phyloP scores from a whole-genome alignment of 139 green algal species.

The Chlorella sp. region DNA sequence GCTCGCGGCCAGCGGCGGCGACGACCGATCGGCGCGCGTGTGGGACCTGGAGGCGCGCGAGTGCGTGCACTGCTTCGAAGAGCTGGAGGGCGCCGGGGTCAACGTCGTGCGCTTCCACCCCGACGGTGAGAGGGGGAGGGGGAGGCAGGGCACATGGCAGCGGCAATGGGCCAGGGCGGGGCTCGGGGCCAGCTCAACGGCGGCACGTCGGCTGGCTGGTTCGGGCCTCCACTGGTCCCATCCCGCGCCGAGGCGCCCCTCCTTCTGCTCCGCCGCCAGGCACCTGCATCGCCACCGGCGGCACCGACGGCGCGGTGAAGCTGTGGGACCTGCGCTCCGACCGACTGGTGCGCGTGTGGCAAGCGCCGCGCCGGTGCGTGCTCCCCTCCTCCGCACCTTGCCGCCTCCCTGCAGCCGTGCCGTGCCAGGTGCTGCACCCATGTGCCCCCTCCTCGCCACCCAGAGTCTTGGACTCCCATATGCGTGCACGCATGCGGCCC shows the following conservation, averaged over 20 bases:
- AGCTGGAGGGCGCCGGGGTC: conserved; percentile 55
- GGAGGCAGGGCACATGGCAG: no score
- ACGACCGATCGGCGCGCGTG: conserved; percentile 80
- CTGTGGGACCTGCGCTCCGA: conserved; percentile 71
- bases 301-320: conserved; percentile 76
- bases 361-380: no score
- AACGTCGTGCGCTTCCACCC: conserved; percentile 79
- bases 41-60: conserved; percentile 80
- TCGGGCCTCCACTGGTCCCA: neutral
- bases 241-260: neutral
- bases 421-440: no score
- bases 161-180: no score
- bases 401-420: no score
- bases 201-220: no score
- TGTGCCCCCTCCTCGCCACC: no score
- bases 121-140: conserved; percentile 52
- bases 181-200: no score
- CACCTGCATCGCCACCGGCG: conserved; percentile 72
- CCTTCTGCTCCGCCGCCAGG: conserved; percentile 9
- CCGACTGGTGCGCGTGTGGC: no score
- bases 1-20: conserved; percentile 75
- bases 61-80: conserved; percentile 69
- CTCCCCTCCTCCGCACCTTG: no score
- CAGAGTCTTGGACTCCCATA: no score
- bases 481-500: no score